These are phyloP conservation scores for Trichoderma harzianum DNA, from an alignment of 2,329 filamentous ascomycete genomes.

Conservation along the genomic window DNA sequence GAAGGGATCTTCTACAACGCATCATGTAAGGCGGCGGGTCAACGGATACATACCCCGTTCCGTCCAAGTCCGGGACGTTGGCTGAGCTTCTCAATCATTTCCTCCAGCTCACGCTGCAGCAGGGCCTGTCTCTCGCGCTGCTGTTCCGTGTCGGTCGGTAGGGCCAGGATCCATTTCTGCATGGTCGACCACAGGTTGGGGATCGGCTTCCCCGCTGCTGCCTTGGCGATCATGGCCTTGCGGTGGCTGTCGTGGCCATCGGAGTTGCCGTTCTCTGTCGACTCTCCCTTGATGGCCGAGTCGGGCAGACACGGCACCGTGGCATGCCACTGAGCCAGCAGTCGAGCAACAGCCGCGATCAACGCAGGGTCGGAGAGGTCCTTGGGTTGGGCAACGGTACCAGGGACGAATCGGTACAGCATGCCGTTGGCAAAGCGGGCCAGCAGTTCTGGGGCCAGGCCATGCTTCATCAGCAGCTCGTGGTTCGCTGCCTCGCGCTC, in stretches of 20 bases:
- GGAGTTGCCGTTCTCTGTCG: constrained; percentile 35
- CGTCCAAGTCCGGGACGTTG: constrained; percentile 72
- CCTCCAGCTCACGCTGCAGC: constrained; percentile 72
- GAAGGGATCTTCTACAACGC: background rate
- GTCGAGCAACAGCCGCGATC: constrained; percentile 77
- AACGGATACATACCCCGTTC: constrained; percentile 57
- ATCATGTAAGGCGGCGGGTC: background rate
- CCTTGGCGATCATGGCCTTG: constrained; percentile 44
- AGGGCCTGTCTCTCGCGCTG: constrained; percentile 64
- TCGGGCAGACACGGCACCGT: constrained; percentile 56
- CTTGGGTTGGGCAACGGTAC: constrained; percentile 72
- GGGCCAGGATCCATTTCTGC: constrained; percentile 89
- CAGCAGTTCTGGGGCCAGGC: constrained; percentile 80
- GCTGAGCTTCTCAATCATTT: constrained; percentile 68
- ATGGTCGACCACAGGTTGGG: constrained; percentile 93
- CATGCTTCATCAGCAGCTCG: constrained; percentile 77
- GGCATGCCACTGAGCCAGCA: constrained; percentile 92
- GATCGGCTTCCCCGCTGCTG: constrained; percentile 65
- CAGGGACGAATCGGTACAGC: constrained; percentile 86
- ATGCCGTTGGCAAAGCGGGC: constrained; percentile 95
- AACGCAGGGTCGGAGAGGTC: constrained; percentile 74
- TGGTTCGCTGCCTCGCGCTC: constrained; percentile 79
- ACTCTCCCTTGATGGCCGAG: constrained; percentile 21
- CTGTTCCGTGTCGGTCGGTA: constrained; percentile 69
- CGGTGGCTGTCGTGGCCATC: constrained; percentile 32